Percentiles rank a stretch among this genome's conserved stretches.
phyloP scores from a whole-genome alignment of 2,329 filamentous ascomycete species.

The Apiospora malaysiana region DNA sequence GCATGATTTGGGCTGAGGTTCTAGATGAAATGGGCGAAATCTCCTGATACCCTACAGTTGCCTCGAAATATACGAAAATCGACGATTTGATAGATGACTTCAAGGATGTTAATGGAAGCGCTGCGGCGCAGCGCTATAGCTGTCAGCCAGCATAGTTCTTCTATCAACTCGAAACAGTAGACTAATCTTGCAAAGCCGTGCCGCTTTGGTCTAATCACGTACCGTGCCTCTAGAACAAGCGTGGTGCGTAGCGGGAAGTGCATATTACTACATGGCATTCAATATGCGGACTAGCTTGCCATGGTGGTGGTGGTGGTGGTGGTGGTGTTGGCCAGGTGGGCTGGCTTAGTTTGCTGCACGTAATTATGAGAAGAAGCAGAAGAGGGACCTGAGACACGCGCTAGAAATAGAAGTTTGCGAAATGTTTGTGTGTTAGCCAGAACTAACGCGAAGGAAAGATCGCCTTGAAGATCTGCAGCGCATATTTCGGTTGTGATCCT shows the following conservation, averaged over 20 bases:
- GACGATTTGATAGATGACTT: background rate
- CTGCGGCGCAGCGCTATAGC: background rate
- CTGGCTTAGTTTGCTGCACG: background rate
- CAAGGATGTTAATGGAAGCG: background rate
- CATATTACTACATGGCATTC: background rate
- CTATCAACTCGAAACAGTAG: conserved; percentile 3
- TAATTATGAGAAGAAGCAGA: background rate
- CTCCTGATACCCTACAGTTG: background rate
- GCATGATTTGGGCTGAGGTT: background rate
- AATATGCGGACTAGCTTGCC: background rate
- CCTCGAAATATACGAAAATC: background rate
- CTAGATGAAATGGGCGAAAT: background rate
- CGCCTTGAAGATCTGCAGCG: background rate
- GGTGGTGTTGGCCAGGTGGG: background rate
- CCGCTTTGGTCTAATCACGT: background rate
- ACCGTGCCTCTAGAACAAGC: conserved; percentile 7
- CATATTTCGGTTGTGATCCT: background rate
- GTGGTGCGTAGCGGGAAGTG: background rate
- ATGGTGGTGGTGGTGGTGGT: background rate
- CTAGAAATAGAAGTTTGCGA: conserved; percentile 15
- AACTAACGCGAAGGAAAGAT: background rate
- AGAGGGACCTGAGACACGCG: background rate
- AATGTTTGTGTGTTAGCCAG: conserved; percentile 8
- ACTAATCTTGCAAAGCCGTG: background rate
- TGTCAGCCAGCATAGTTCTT: background rate